phyloP scores from a whole-genome alignment of 1,284 basidiomycete genomes.

The Phellopilus nigrolimitatus region DNA sequence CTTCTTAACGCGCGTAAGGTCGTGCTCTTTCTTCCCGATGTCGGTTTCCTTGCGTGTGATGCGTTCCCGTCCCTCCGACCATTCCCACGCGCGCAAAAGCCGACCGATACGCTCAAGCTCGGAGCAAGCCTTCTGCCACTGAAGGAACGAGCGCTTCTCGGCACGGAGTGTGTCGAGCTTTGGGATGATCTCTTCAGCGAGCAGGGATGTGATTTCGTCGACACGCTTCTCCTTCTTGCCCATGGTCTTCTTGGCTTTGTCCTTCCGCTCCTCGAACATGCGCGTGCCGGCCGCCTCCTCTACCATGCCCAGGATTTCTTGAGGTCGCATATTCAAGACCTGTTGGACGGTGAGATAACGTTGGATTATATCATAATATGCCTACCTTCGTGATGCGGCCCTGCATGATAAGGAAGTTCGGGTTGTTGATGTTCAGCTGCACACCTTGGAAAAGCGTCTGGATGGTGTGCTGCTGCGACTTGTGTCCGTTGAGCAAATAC shows the following conservation, averaged over 20 bases:
- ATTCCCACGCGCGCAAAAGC: constrained; percentile 86
- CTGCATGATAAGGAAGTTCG: constrained; percentile 99
- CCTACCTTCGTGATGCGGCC: constrained; percentile 93
- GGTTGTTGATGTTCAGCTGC: constrained; percentile 99
- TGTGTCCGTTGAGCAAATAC: constrained; percentile 96
- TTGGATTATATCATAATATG: no score
- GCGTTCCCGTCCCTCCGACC: constrained; percentile 55
- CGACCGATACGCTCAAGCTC: constrained; percentile 90
- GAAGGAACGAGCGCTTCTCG: constrained; percentile 88
- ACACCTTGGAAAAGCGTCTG: constrained; percentile 96
- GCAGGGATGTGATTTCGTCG: constrained; percentile 78
- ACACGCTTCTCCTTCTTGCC: constrained; percentile 97
- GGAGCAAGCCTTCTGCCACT: constrained; percentile 85
- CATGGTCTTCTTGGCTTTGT: constrained; percentile 97
- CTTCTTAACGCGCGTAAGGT: constrained; percentile 43
- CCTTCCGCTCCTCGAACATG: constrained; percentile 99
- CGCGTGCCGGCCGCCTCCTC: constrained; percentile 98
- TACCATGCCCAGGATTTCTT: constrained; percentile 97
- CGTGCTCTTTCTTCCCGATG: constrained; percentile 43
- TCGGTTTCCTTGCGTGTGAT: constrained; percentile 49
- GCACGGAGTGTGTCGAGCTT: constrained; percentile 89
- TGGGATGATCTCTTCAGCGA: constrained; percentile 90
- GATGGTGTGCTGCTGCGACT: constrained; percentile 82
- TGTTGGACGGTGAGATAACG: no score
- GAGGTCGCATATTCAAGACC: constrained; percentile 98